phyloP scores from a whole-genome alignment of 139 green algal genomes.

The Trebouxia sp. region DNA sequence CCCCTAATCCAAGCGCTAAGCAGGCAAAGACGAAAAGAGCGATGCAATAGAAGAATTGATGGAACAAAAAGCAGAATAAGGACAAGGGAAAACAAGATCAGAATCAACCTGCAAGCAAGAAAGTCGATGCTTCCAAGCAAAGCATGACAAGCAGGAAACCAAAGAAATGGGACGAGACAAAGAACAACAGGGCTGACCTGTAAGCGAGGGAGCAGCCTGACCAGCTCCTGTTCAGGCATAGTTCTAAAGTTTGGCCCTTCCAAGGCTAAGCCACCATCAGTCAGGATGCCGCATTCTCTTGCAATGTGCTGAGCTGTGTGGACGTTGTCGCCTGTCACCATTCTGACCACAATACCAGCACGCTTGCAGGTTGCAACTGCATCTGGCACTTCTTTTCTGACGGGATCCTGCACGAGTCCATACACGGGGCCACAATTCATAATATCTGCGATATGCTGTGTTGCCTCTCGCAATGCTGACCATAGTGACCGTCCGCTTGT shows the following conservation, averaged over 20 bases:
- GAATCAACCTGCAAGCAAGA: no score
- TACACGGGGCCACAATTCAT: no score
- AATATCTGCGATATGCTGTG: no score
- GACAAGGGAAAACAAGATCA: no score
- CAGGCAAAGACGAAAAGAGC: no score
- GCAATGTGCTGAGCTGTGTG: conserved; percentile 96
- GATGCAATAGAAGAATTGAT: no score
- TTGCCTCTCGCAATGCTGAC: no score
- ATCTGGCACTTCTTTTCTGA: conserved; percentile 76
- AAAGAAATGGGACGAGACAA: no score
- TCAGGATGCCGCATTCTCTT: conserved; percentile 95
- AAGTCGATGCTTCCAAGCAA: not conserved
- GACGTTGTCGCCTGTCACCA: conserved; percentile 99
- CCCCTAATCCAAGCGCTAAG: no score
- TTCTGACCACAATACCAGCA: conserved; percentile 93
- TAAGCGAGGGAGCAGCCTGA: conserved; percentile 73
- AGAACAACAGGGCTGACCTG: conserved; percentile 47
- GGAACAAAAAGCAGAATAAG: no score
- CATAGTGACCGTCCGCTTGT: no score
- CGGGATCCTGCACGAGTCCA: conserved; percentile 75
- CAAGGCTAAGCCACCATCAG: conserved; percentile 64
- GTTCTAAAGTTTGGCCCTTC: conserved; percentile 89
- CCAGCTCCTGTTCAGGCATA: conserved; percentile 78
- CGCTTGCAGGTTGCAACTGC: conserved; percentile 81
- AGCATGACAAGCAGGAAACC: not conserved